Evolutionary conservation across 1,139 yeast species (phyloP).

Genomic region (Arxiozyma telluris): DNA sequence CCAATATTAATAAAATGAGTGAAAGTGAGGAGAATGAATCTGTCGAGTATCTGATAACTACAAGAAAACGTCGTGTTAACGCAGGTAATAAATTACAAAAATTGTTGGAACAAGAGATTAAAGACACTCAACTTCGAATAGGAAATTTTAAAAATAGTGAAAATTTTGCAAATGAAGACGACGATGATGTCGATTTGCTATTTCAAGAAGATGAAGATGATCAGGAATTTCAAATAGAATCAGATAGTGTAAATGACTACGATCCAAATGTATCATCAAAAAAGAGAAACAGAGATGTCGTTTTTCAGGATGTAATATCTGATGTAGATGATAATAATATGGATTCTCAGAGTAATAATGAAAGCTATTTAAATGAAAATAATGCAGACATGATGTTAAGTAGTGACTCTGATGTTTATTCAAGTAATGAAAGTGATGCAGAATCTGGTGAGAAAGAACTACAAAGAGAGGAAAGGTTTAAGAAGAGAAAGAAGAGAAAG

Average conservation of each 20-base stretch:
- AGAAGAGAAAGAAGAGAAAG: slow-evolving; percentile 36
- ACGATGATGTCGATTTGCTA: slow-evolving; percentile 63
- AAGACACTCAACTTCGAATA: slow-evolving; percentile 32
- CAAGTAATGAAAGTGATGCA: slow-evolving; percentile 39
- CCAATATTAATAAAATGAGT: neutral
- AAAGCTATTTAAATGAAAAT: slow-evolving; percentile 5
- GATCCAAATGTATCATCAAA: slow-evolving; percentile 3
- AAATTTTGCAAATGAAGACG: slow-evolving; percentile 34
- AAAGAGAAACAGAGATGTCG: neutral
- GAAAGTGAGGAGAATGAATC: slow-evolving; percentile 5
- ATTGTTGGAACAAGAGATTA: slow-evolving; percentile 58
- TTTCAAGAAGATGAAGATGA: slow-evolving; percentile 84
- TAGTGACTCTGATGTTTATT: slow-evolving; percentile 34
- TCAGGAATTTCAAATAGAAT: slow-evolving; percentile 49
- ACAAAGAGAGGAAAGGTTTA: slow-evolving; percentile 41
- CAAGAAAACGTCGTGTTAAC: slow-evolving; percentile 70
- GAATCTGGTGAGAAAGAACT: slow-evolving; percentile 62
- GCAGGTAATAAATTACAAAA: slow-evolving; percentile 83
- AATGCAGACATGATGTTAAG: slow-evolving; percentile 41
- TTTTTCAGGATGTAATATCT: neutral
- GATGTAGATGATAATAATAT: neutral
- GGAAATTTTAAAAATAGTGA: slow-evolving; percentile 16
- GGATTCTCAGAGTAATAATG: neutral
- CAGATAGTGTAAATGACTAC: slow-evolving; percentile 15
- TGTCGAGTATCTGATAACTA: slow-evolving; percentile 39